Evolutionary conservation across 352 stramenopile genomes (phyloP), one percentile per base, ranked within the genome.

Genomic region (Phytopythium mirpurense): DNA sequence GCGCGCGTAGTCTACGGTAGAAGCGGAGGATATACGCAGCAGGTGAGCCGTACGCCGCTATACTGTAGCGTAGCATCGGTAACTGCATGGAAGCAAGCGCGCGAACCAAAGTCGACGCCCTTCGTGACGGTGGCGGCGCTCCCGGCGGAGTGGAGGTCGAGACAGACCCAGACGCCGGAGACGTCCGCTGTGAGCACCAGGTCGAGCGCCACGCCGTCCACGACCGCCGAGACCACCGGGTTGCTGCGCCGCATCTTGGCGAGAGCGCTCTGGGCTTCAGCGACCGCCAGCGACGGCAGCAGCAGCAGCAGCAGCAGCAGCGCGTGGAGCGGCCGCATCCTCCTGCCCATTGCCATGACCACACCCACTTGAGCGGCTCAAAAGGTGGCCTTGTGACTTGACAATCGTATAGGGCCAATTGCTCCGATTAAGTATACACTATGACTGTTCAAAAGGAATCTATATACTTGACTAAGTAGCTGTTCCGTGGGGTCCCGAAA

Each of bases 1-100:
- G 14, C 74, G 74, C 48, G 78, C 65, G 50, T 82, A 83, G 45
- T 88, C 72, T 88, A 32, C 19, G 0, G n/a, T n/a, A n/a, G n/a
- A n/a, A n/a, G n/a, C n/a, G n/a, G n/a, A n/a, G n/a, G n/a, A n/a
- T n/a, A n/a, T n/a, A n/a, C n/a, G n/a, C n/a, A n/a, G n/a, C n/a
- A n/a, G n/a, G n/a, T n/a, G n/a, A n/a, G n/a, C n/a, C n/a, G n/a
- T n/a, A n/a, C n/a, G n/a, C n/a, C n/a, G n/a, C n/a, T n/a, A 16
- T 36, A 32, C 29, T 32, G 29, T 32, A 9, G 35, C 47, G 48
- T 11, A 42, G 21, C 42, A 29, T 24, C n/a, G n/a, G n/a, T n/a
- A n/a, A n/a, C n/a, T n/a, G n/a, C n/a, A n/a, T n/a, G n/a, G n/a
- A n/a, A 38, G 16, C 40, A 6, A 38, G 21, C 18, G 29, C 29